These are phyloP conservation scores for Emergomyces orientalis DNA, from an alignment of 2,329 filamentous ascomycete species.

Conservation along the genomic window DNA sequence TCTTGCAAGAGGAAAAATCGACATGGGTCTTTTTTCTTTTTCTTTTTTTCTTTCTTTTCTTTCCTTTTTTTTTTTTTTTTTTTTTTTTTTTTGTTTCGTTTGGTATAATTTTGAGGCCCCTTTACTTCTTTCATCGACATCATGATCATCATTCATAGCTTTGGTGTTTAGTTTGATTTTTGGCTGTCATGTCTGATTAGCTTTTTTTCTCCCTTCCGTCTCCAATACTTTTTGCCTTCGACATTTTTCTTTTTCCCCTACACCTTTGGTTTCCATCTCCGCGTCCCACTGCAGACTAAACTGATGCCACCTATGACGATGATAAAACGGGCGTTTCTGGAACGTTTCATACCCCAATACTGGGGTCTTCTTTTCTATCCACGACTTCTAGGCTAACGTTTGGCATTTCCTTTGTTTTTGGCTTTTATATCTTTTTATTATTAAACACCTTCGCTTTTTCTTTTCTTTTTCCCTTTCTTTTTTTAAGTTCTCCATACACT, in stretches of 20 bases:
- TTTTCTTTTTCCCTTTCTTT: not conserved
- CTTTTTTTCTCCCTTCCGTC: not conserved
- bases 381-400: not conserved
- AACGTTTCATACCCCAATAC: not conserved
- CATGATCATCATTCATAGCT: slow-evolving; percentile 7
- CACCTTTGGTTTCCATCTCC: not conserved
- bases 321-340: not conserved
- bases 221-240: not conserved
- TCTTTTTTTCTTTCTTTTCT: not conserved
- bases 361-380: not conserved
- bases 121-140: slow-evolving; percentile 2
- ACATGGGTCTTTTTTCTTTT: not conserved
- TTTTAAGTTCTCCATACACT: not conserved
- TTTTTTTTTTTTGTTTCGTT: too few relatives aligned
- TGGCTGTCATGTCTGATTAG: slow-evolving; percentile 3
- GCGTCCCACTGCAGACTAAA: not conserved
- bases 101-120: not conserved
- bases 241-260: not conserved
- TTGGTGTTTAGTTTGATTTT: slow-evolving; percentile 4
- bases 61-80: not conserved
- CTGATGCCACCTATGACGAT: not conserved
- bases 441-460: not conserved
- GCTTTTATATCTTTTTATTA: not conserved
- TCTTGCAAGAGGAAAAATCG: not conserved
- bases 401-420: not conserved